phyloP scores from a whole-genome alignment of 305 asterid species.

The Ruellia speciosa region DNA sequence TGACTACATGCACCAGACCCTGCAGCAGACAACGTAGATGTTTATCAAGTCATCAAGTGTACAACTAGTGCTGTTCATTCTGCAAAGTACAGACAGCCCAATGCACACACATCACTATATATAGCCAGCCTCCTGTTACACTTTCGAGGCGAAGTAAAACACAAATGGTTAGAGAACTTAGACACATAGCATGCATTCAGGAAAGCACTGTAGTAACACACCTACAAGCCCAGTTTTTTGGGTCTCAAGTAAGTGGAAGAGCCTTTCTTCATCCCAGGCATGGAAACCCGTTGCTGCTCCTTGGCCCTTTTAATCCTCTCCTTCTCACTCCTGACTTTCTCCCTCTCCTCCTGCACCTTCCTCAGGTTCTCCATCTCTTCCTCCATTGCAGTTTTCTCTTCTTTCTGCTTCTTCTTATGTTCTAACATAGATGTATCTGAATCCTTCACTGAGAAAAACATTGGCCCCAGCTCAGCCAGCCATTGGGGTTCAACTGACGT shows the following conservation, averaged over 20 bases:
- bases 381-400: slow-evolving; percentile 87
- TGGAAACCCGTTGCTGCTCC: slow-evolving; percentile 60
- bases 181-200: too few relatives aligned
- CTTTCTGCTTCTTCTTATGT: slow-evolving; percentile 83
- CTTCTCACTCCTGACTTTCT: slow-evolving; percentile 39
- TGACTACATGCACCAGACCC: too few relatives aligned
- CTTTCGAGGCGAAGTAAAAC: too few relatives aligned
- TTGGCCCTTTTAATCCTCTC: slow-evolving; percentile 60
- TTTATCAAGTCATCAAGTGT: too few relatives aligned
- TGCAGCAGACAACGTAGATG: too few relatives aligned
- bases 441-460: slow-evolving; percentile 94
- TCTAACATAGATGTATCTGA: slow-evolving; percentile 75
- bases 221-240: slow-evolving; percentile 60
- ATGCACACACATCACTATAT: too few relatives aligned
- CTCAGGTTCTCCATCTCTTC: slow-evolving; percentile 91
- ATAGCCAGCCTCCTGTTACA: too few relatives aligned
- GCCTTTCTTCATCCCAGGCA: slow-evolving; percentile 82
- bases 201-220: not conserved
- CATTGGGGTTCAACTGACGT: slow-evolving; percentile 91
- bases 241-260: slow-evolving; percentile 69
- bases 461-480: slow-evolving; percentile 94
- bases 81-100: too few relatives aligned
- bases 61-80: too few relatives aligned
- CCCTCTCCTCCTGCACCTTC: slow-evolving; percentile 45
- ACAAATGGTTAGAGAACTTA: too few relatives aligned